Evolutionary conservation across 2,329 filamentous ascomycete genomes (phyloP).

Genomic region (Alternaria panax): DNA sequence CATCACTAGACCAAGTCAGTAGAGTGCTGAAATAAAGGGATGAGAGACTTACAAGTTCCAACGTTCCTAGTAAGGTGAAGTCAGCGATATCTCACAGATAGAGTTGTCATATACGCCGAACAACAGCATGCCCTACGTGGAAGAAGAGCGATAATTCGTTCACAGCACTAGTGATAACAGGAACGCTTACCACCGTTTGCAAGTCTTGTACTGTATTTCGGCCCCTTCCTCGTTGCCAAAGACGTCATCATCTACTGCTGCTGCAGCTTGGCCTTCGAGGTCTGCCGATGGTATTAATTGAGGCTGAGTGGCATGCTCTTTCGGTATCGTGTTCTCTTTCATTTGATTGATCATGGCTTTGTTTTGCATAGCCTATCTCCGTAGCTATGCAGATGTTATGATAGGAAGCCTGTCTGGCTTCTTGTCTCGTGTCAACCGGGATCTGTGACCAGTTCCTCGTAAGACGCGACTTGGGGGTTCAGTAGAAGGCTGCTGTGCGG

Average conservation of each 20-base stretch:
- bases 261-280: conserved; percentile 18
- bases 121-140: background rate
- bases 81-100: background rate
- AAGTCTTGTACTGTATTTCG: conserved; percentile 60
- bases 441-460: background rate
- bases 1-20: conserved; percentile 53
- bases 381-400: background rate
- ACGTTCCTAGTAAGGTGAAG: conserved; percentile 4
- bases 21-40: background rate
- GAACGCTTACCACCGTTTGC: conserved; percentile 55
- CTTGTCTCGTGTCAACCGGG: background rate
- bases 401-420: background rate
- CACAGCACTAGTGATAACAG: background rate
- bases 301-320: background rate
- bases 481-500: background rate
- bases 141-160: background rate
- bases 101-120: background rate
- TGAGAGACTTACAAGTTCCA: conserved; percentile 1
- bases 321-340: background rate
- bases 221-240: conserved; percentile 43
- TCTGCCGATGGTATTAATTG: conserved; percentile 11
- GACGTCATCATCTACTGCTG: conserved; percentile 10
- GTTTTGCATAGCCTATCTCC: background rate
- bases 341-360: background rate
- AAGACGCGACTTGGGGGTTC: too few species aligned